phyloP scores from a whole-genome alignment of 2,329 filamentous ascomycete species.

The Dactylonectria estremocensis region DNA sequence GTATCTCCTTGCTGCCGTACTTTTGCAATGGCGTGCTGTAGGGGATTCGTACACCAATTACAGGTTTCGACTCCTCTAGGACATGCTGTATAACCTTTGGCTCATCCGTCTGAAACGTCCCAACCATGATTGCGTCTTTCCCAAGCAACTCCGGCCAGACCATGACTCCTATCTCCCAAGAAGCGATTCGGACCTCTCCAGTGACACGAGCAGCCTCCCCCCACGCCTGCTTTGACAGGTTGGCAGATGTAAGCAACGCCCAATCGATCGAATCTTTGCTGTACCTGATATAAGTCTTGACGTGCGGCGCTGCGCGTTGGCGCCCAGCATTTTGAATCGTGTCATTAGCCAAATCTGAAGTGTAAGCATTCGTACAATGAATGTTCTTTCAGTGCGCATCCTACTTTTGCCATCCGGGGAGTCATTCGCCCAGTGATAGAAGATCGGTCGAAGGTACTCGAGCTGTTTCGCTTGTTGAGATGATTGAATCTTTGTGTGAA shows the following conservation, averaged over 20 bases:
- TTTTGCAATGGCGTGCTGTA: constrained; percentile 82
- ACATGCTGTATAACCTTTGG: constrained; percentile 54
- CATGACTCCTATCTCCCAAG: constrained; percentile 87
- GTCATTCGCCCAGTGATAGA: constrained; percentile 84
- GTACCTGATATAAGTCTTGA: constrained; percentile 89
- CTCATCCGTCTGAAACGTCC: constrained; percentile 75
- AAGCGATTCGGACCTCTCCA: constrained; percentile 79
- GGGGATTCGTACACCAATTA: constrained; percentile 84
- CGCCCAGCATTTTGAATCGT: constrained; percentile 68
- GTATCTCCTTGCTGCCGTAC: constrained; percentile 75
- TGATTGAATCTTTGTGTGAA: constrained; percentile 85
- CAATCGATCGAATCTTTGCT: constrained; percentile 77
- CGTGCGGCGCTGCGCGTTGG: constrained; percentile 83
- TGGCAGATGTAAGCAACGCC: constrained; percentile 93
- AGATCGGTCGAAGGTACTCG: constrained; percentile 76
- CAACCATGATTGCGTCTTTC: constrained; percentile 73
- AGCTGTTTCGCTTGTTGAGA: constrained; percentile 81
- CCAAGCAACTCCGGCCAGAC: constrained; percentile 80
- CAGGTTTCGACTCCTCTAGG: constrained; percentile 45
- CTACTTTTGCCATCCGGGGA: constrained; percentile 53
- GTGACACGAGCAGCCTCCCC: constrained; percentile 73
- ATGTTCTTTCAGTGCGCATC: constrained; percentile 13
- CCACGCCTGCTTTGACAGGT: constrained; percentile 92
- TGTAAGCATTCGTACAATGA: constrained; percentile 15
- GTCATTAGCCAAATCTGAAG: constrained; percentile 46